These are phyloP conservation scores for Epichloe sylvatica DNA, from an alignment of 2,329 filamentous ascomycete genomes.

Conservation along the genomic window DNA sequence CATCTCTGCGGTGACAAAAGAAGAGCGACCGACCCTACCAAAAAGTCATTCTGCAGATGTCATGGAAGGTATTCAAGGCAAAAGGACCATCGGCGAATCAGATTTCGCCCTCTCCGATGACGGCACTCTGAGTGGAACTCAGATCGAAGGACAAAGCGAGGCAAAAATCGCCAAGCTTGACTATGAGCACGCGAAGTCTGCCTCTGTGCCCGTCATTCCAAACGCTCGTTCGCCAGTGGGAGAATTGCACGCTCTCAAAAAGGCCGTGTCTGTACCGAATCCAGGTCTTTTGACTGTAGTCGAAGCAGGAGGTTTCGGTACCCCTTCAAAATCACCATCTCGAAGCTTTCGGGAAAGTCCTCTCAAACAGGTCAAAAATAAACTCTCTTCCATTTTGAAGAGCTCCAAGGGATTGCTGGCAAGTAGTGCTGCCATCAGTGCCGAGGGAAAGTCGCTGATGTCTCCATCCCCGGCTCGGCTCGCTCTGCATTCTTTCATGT, in stretches of 20 bases:
- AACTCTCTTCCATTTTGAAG: slow-evolving; percentile 80
- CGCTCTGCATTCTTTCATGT: slow-evolving; percentile 28
- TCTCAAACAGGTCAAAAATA: slow-evolving; percentile 83
- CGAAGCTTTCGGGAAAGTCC: slow-evolving; percentile 56
- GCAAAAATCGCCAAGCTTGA: slow-evolving; percentile 5
- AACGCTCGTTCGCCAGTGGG: slow-evolving; percentile 8
- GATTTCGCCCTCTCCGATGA: slow-evolving; percentile 16
- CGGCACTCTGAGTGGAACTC: background rate
- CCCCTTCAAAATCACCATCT: slow-evolving; percentile 43
- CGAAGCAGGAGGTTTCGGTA: slow-evolving; percentile 27
- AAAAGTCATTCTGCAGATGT: slow-evolving; percentile 50
- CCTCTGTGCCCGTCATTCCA: slow-evolving; percentile 44
- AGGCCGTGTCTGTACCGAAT: slow-evolving; percentile 47
- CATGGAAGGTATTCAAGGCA: slow-evolving; percentile 41
- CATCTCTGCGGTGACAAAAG: slow-evolving; percentile 11
- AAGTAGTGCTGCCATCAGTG: slow-evolving; percentile 53
- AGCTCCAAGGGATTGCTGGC: slow-evolving; percentile 76
- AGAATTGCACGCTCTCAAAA: slow-evolving; percentile 31
- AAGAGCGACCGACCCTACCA: slow-evolving; percentile 35
- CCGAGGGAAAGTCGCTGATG: slow-evolving; percentile 46
- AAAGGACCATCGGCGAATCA: slow-evolving; percentile 31
- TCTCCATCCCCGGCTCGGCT: slow-evolving; percentile 39
- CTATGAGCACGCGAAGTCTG: background rate
- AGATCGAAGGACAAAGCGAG: background rate
- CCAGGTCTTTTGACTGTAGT: slow-evolving; percentile 35